phyloP scores from a whole-genome alignment of 306 rosid species.

The Cicer pinnatifidum region DNA sequence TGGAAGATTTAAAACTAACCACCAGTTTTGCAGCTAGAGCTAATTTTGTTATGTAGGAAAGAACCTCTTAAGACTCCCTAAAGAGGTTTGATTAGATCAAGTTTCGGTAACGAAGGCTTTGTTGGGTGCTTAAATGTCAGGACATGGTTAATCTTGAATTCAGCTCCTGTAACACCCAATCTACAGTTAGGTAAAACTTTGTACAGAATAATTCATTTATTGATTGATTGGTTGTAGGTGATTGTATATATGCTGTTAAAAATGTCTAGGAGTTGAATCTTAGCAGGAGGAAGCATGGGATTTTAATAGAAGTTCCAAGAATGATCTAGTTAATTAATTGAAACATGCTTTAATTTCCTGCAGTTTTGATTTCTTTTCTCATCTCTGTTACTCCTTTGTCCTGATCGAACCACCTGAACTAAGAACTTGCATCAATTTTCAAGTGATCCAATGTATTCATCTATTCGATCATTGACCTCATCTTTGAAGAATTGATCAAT shows the following conservation, averaged over 20 bases:
- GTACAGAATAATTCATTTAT: constrained; percentile 77
- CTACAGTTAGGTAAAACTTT: constrained; percentile 47
- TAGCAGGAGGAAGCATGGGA: constrained; percentile 38
- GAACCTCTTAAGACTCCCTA: constrained; percentile 36
- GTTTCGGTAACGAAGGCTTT: constrained; percentile 41
- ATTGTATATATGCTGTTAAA: constrained; percentile 54
- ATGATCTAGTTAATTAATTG: constrained; percentile 34
- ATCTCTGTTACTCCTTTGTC: neutral
- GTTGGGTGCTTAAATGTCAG: constrained; percentile 46
- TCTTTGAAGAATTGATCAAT: too few relatives aligned
- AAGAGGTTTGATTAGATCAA: constrained; percentile 43
- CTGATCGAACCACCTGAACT: neutral
- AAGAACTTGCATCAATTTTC: too few relatives aligned
- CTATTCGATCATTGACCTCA: too few relatives aligned
- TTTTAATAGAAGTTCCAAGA: constrained; percentile 37
- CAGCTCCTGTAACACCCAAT: constrained; percentile 52
- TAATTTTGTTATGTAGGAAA: constrained; percentile 43
- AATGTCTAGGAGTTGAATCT: constrained; percentile 51
- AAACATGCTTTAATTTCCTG: constrained; percentile 40
- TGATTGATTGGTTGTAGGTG: constrained; percentile 63
- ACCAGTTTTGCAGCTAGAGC: constrained; percentile 59
- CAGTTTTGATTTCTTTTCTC: constrained; percentile 12
- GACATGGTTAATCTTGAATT: constrained; percentile 43
- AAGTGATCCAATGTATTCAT: too few relatives aligned
- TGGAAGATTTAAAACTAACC: constrained; percentile 47